phyloP scores from a whole-genome alignment of 1,139 yeast genomes.

The Zygosaccharomyces sapae region DNA sequence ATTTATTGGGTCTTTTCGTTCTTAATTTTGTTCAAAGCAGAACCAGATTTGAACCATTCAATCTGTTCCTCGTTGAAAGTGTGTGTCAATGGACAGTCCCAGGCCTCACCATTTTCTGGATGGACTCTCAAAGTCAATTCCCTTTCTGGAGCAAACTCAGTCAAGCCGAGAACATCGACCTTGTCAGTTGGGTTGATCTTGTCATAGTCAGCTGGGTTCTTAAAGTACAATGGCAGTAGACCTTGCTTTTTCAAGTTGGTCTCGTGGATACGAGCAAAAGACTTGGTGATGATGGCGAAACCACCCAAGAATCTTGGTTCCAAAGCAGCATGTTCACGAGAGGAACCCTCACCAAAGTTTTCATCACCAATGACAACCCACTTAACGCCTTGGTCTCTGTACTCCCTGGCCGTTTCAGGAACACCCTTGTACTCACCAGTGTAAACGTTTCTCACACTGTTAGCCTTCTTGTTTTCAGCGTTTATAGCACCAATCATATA shows the following conservation, averaged over 20 bases:
- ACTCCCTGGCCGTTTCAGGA: constrained; percentile 92
- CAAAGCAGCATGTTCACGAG: constrained; percentile 99
- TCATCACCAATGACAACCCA: constrained; percentile 99
- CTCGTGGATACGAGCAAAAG: constrained; percentile 96
- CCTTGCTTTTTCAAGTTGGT: constrained; percentile 98
- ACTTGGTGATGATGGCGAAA: constrained; percentile 92
- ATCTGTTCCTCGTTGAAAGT: constrained; percentile 95
- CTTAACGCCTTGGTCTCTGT: constrained; percentile 85
- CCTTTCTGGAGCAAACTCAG: constrained; percentile 90
- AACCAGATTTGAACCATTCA: constrained; percentile 99
- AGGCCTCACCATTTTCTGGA: constrained; percentile 77
- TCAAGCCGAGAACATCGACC: constrained; percentile 81
- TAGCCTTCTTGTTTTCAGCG: constrained; percentile 94
- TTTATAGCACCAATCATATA: constrained; percentile 99
- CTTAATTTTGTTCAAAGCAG: constrained; percentile 98
- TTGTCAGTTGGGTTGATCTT: constrained; percentile 87
- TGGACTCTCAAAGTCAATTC: constrained; percentile 80
- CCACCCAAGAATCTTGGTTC: constrained; percentile 99
- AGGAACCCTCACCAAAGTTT: constrained; percentile 99
- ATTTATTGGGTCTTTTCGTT: constrained; percentile 24
- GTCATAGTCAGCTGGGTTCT: constrained; percentile 85
- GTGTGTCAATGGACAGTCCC: constrained; percentile 89
- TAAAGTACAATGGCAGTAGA: constrained; percentile 92
- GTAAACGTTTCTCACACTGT: constrained; percentile 82
- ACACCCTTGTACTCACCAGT: constrained; percentile 93